Evolutionary conservation across 2,329 filamentous ascomycete genomes (phyloP), one percentile per base, ranked within the genome.

Genomic region (Volutella citrinella): DNA sequence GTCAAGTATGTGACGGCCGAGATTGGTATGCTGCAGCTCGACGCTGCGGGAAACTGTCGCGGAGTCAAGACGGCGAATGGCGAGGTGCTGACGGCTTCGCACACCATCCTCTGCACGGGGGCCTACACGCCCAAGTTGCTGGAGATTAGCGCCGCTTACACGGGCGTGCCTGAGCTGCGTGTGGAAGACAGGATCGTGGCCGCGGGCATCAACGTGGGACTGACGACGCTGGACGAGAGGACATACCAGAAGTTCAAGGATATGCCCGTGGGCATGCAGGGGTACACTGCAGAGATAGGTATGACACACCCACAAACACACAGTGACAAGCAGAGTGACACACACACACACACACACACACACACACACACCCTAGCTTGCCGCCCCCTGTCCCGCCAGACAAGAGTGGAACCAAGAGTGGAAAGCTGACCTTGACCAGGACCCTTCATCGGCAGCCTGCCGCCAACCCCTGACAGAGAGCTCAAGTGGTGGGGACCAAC

Each of bases 401-500:
- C 2, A 11, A n/a, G 17, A 11, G n/a, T 14, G 16, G 23, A n/a
- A n/a, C n/a, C n/a, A n/a, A n/a, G n/a, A 5, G 42, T 65, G 61
- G 16, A 64, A 61, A 22, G 19, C 48, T 57, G 35, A 57, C 37
- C 3, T 6, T 16, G 17, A 7, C 28, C 36, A 74, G 72, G 72
- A 15, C 69, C 73, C 1, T 78, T 78, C 38, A 74, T 78, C 35
- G 77, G 76, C 16, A 75, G 66, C 27, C 57, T 81, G 12, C 77
- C 77, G 6, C 75, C 72, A 1, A 79, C 72, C 4, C 61, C 57
- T 15, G 63, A 68, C 30, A 56, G 60, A 1, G 64, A 68, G 47
- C 60, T 78, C 39, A 80, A 81, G 51, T 80, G 74, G 71, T 81
- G 77, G 76, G 76, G 76, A 12, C 68, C 72, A 33, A 73, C 66